phyloP scores from a whole-genome alignment of 2,329 filamentous ascomycete genomes.

The Curvularia spicifera region DNA sequence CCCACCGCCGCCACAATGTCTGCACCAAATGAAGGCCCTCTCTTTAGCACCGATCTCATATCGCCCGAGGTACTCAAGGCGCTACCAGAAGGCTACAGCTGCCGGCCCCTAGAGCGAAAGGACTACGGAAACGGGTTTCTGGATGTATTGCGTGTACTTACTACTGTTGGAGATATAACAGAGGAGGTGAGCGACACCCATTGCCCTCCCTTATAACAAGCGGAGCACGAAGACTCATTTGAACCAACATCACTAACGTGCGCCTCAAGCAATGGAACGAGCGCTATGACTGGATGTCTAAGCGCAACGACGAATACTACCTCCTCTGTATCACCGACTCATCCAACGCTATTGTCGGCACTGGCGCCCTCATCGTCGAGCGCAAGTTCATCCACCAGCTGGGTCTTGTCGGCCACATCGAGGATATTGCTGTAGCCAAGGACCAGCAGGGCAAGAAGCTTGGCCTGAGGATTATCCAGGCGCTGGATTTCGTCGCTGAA shows the following conservation, averaged over 20 bases:
- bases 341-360: constrained; percentile 77
- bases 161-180: constrained; percentile 86
- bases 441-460: constrained; percentile 98
- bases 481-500: constrained; percentile 85
- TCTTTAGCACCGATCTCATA: constrained; percentile 81
- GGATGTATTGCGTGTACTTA: constrained; percentile 88
- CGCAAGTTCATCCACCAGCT: constrained; percentile 89
- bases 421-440: constrained; percentile 94
- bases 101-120: constrained; percentile 77
- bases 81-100: constrained; percentile 80
- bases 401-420: constrained; percentile 89
- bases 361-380: constrained; percentile 88
- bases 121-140: constrained; percentile 87
- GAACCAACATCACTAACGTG: background rate
- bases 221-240: background rate
- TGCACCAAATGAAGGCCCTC: constrained; percentile 55
- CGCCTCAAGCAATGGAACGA: constrained; percentile 65
- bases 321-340: constrained; percentile 84
- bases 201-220: background rate
- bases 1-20: background rate
- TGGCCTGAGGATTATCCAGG: constrained; percentile 89
- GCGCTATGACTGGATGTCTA: constrained; percentile 81
- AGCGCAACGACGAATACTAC: constrained; percentile 79
- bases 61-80: constrained; percentile 73
- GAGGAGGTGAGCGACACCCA: constrained; percentile 58